phyloP scores from a whole-genome alignment of 2,329 filamentous ascomycete species.

The Furcasterigmium furcatum region DNA sequence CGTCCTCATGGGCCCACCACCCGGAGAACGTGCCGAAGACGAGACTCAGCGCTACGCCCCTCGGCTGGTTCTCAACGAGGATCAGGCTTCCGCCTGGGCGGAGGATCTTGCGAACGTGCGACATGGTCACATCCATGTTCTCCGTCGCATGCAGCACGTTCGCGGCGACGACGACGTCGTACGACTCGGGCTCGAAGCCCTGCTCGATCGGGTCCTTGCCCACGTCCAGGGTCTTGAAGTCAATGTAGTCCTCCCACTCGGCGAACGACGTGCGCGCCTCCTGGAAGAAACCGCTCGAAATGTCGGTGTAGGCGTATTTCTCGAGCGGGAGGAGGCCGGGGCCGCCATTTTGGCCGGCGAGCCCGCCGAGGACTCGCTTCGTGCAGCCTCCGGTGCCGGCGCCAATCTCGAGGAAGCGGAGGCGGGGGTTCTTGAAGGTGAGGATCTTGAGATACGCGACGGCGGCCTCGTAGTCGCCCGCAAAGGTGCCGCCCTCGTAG shows the following conservation, averaged over 20 bases:
- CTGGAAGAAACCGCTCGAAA: constrained; percentile 17
- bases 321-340: constrained; percentile 2
- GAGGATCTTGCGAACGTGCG: constrained; percentile 5
- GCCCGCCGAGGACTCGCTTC: no score
- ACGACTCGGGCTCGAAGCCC: constrained; percentile 22
- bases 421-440: not conserved
- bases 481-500: no score
- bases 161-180: constrained; percentile 35
- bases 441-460: not conserved
- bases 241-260: constrained; percentile 2
- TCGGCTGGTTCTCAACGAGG: constrained; percentile 10
- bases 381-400: constrained; percentile 7
- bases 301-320: constrained; percentile 20
- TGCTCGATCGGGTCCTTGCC: constrained; percentile 21
- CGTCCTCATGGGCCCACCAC: constrained; percentile 30
- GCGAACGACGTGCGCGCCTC: constrained; percentile 2
- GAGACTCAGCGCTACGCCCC: constrained; percentile 20
- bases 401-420: constrained; percentile 17
- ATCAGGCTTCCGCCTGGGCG: constrained; percentile 3
- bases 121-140: constrained; percentile 1
- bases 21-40: constrained; percentile 23
- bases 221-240: constrained; percentile 20
- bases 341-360: no score
- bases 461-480: no score
- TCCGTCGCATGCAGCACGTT: constrained; percentile 34